Evolutionary conservation across 2,329 filamentous ascomycete genomes (phyloP).

Genomic region (Byssothecium circinans): DNA sequence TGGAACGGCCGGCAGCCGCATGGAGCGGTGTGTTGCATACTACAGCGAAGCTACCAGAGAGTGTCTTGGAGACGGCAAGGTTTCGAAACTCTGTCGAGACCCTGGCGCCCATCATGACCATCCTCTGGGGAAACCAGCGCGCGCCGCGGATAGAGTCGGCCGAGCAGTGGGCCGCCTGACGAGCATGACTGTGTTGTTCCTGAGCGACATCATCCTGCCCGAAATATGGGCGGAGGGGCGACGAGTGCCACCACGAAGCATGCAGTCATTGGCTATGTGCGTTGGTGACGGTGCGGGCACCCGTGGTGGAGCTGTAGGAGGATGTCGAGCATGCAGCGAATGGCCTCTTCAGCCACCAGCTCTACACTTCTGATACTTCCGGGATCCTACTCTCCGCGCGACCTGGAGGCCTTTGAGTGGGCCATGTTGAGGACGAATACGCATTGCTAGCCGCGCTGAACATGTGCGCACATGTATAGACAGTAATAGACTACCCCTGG

Average conservation of each 20-base stretch:
- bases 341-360: not conserved
- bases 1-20: conserved; percentile 17
- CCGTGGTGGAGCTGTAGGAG: not conserved
- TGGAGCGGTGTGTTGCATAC: not conserved
- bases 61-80: conserved; percentile 2
- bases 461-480: not conserved
- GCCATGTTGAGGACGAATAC: not conserved
- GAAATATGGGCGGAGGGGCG: conserved; percentile 27
- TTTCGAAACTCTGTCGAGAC: conserved; percentile 3
- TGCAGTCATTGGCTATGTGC: conserved; percentile 17
- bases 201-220: conserved; percentile 17
- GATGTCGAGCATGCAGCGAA: conserved; percentile 4
- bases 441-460: conserved; percentile 5
- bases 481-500: no score
- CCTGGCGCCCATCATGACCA: conserved; percentile 8
- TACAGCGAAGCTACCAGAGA: not conserved
- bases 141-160: not conserved
- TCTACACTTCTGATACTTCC: not conserved
- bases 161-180: not conserved
- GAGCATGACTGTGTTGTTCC: conserved; percentile 11
- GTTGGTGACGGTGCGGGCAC: conserved; percentile 5
- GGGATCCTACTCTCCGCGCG: conserved; percentile 1
- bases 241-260: conserved; percentile 19
- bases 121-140: conserved; percentile 1
- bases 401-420: conserved; percentile 7